phyloP scores from a whole-genome alignment of 805 yeast genomes.

The Kodamaea hsintzibuensis region DNA sequence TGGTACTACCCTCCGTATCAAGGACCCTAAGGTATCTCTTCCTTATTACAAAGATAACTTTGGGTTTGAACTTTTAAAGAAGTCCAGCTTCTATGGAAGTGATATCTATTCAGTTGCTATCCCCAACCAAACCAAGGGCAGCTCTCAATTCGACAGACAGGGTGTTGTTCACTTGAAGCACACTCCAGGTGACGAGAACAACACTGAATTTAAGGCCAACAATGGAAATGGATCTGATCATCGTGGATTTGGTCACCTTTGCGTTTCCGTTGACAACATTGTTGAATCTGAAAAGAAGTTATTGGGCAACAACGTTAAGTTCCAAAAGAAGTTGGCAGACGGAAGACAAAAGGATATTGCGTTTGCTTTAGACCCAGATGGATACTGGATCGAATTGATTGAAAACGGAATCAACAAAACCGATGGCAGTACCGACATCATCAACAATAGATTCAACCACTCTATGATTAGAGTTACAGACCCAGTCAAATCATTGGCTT shows the following conservation, averaged over 20 bases:
- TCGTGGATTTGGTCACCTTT: conserved; percentile 93
- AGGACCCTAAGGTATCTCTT: conserved; percentile 73
- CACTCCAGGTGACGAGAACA: conserved; percentile 69
- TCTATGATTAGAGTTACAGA: conserved; percentile 93
- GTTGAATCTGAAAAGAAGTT: conserved; percentile 58
- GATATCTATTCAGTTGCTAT: conserved; percentile 69
- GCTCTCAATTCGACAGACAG: conserved; percentile 30
- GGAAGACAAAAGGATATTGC: conserved; percentile 95
- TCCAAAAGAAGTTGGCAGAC: conserved; percentile 81
- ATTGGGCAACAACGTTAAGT: conserved; percentile 61
- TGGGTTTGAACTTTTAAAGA: conserved; percentile 64
- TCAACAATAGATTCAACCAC: conserved; percentile 69
- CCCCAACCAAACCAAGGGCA: conserved; percentile 31
- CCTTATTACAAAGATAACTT: conserved; percentile 73
- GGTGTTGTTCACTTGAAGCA: conserved; percentile 83
- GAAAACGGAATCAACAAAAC: conserved; percentile 50
- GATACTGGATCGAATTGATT: conserved; percentile 93
- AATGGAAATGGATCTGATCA: conserved; percentile 78
- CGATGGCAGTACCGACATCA: conserved; percentile 38
- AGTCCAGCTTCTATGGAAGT: conserved; percentile 56
- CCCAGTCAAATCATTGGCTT: conserved; percentile 69
- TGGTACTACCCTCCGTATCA: conserved; percentile 69
- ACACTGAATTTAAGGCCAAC: conserved; percentile 55
- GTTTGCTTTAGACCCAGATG: conserved; percentile 92
- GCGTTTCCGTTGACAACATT: conserved; percentile 83